phyloP scores from a whole-genome alignment of 495 filamentous ascomycete genomes.

The Hypoxylon intermedium region DNA sequence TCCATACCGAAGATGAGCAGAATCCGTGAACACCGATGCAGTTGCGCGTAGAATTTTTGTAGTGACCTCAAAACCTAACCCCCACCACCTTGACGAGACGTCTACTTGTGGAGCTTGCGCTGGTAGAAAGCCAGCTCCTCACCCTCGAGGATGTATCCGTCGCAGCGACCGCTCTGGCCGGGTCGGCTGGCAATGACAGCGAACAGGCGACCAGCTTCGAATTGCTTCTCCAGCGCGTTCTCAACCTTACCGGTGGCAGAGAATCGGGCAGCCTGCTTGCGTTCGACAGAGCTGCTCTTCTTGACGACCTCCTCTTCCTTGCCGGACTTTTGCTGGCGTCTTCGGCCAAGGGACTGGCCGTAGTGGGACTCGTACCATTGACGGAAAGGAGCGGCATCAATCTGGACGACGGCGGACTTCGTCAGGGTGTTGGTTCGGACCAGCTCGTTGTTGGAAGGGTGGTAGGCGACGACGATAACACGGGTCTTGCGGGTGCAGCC shows the following conservation, averaged over 20 bases:
- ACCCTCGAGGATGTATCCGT: conserved; percentile 98
- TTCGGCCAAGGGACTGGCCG: conserved; percentile 83
- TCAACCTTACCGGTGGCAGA: conserved; percentile 90
- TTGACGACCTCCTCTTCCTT: conserved; percentile 72
- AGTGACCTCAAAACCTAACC: conserved; percentile 36
- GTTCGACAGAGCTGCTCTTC: conserved; percentile 91
- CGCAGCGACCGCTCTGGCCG: conserved; percentile 92
- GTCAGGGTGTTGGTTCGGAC: conserved; percentile 99
- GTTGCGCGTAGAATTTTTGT: conserved; percentile 38
- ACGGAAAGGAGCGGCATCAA: conserved; percentile 97
- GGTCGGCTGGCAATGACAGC: conserved; percentile 90
- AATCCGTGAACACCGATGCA: conserved; percentile 50
- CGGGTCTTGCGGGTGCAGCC: conserved; percentile 96
- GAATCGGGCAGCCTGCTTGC: conserved; percentile 91
- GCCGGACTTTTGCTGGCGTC: conserved; percentile 80
- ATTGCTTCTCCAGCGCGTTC: conserved; percentile 89
- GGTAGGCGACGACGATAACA: conserved; percentile 96
- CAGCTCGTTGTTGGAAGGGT: conserved; percentile 99
- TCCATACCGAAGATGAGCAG: conserved; percentile 44
- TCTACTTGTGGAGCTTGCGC: conserved; percentile 96
- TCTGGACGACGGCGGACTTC: conserved; percentile 96
- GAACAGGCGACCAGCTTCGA: conserved; percentile 96
- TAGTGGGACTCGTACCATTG: conserved; percentile 99
- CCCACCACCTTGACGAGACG: conserved; percentile 12
- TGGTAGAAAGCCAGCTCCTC: conserved; percentile 99